Evolutionary conservation across 192 early-diverging fungal genomes (phyloP).

Genomic region (Linnemannia zychae): DNA sequence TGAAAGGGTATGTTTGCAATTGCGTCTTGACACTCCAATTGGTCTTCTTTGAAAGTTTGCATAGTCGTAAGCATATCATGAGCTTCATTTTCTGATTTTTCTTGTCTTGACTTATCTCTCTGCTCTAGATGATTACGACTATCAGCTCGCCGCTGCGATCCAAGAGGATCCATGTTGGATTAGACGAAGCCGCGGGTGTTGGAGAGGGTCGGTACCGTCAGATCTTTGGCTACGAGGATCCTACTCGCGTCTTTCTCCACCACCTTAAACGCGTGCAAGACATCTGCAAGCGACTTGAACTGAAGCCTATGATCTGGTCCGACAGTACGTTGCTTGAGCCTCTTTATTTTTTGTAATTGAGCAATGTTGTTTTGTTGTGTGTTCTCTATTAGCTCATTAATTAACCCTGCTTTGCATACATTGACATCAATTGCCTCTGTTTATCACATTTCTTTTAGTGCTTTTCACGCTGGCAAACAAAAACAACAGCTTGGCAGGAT

Average conservation of each 20-base stretch:
- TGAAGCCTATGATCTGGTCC: slow-evolving; percentile 90
- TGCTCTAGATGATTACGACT: slow-evolving; percentile 66
- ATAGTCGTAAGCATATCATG: not conserved
- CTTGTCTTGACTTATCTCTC: not conserved
- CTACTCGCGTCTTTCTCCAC: slow-evolving; percentile 79
- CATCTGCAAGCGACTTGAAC: slow-evolving; percentile 71
- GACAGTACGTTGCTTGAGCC: slow-evolving; percentile 70
- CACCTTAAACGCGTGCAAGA: slow-evolving; percentile 80
- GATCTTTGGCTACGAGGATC: slow-evolving; percentile 81
- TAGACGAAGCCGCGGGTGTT: slow-evolving; percentile 91
- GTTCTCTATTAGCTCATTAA: slow-evolving; percentile 1
- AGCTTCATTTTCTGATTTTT: not conserved
- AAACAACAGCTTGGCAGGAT: slow-evolving; percentile 84
- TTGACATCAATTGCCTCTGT: not conserved
- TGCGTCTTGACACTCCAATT: not conserved
- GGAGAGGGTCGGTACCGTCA: slow-evolving; percentile 87
- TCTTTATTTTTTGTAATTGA: not conserved
- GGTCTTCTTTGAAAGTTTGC: not conserved
- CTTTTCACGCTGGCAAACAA: slow-evolving; percentile 74
- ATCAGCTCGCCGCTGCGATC: slow-evolving; percentile 79
- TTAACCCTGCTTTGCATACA: not conserved
- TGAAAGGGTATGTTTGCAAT: slow-evolving; percentile 59
- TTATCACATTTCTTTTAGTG: slow-evolving; percentile 17
- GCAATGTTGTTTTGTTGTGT: not conserved
- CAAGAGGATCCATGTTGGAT: slow-evolving; percentile 86